A percentile compares a stretch with the other conserved stretches of the same genome.
Evolutionary conservation across 352 stramenopile genomes (phyloP).

Genomic region (Phytophthora hibernalis): DNA sequence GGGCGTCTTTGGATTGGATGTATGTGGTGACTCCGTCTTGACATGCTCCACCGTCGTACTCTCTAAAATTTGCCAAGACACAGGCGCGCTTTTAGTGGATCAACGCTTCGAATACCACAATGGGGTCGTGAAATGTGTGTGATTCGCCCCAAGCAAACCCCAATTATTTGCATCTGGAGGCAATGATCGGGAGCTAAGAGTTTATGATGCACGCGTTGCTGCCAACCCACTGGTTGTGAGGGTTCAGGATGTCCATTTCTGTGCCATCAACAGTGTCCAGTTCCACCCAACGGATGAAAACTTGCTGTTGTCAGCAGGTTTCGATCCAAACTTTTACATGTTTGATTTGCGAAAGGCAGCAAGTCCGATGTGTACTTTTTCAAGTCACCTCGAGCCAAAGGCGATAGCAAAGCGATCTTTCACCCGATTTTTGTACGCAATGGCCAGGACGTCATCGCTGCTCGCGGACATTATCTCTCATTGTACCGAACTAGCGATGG

Average conservation of each 20-base stretch:
- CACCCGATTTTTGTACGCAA: conserved; percentile 55
- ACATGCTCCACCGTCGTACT: conserved; percentile 57
- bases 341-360: conserved; percentile 51
- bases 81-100: conserved; percentile 16
- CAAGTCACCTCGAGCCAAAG: conserved; percentile 23
- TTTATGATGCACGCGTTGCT: conserved; percentile 44
- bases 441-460: conserved; percentile 39
- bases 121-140: conserved; percentile 59
- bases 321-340: conserved; percentile 56
- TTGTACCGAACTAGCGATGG: conserved; percentile 51
- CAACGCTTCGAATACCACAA: conserved; percentile 48
- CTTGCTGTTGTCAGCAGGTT: conserved; percentile 52
- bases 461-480: conserved; percentile 43
- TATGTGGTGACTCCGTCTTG: conserved; percentile 37
- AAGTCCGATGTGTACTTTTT: conserved; percentile 46
- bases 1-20: conserved; percentile 62
- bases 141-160: conserved; percentile 33
- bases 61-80: conserved; percentile 36
- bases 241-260: conserved; percentile 30
- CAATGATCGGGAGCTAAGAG: conserved; percentile 50
- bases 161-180: conserved; percentile 51
- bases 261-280: conserved; percentile 65
- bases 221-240: conserved; percentile 12
- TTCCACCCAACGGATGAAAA: conserved; percentile 59
- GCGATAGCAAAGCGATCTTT: conserved; percentile 48